Conservation (phyloP, 768 basidiomycete species). For the Serendipita sp. region DNA sequence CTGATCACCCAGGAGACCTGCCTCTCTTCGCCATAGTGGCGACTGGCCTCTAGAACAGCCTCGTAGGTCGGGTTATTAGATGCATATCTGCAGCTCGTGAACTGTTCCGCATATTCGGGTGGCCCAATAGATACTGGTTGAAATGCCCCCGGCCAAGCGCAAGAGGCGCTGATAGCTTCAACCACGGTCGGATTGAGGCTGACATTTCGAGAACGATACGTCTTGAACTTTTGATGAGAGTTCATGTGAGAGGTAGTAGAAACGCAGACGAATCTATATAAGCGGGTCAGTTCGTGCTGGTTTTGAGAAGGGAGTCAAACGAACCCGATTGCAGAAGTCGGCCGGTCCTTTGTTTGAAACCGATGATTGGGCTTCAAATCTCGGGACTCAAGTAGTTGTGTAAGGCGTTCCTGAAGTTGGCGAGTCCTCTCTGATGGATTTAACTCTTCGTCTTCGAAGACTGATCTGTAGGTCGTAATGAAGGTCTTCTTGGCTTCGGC, state of each 20-base stretch:
- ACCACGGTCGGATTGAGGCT: background rate
- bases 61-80: background rate
- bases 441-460: background rate
- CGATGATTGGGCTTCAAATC: background rate
- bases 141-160: background rate
- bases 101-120: background rate
- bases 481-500: background rate
- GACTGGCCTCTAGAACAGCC: background rate
- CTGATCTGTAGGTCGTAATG: background rate
- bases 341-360: background rate
- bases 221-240: background rate
- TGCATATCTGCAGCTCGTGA: background rate
- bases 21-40: background rate
- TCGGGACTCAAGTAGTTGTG: background rate
- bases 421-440: background rate
- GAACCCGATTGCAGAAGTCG: background rate
- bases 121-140: background rate
- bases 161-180: background rate
- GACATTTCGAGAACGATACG: background rate
- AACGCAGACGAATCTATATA: background rate
- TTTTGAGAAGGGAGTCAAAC: background rate
- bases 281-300: background rate
- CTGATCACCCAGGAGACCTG: background rate
- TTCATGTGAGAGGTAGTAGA: background rate
- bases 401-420: background rate